These are phyloP conservation scores for Fraxinus xanthoxyloides DNA, from an alignment of 305 asterid species.

Conservation along the genomic window DNA sequence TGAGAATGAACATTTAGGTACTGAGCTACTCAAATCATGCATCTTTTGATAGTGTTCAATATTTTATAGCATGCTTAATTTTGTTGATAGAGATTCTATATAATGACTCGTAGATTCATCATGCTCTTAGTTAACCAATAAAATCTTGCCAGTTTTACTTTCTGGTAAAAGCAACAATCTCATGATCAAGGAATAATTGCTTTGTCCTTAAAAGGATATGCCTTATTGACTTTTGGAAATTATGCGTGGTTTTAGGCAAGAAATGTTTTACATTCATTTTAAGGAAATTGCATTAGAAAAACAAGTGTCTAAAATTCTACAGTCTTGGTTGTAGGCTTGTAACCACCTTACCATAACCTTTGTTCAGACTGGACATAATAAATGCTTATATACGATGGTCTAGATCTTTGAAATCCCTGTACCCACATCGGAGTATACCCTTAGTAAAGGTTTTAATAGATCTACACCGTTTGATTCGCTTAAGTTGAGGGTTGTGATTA, in stretches of 20 bases:
- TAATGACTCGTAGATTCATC: not conserved
- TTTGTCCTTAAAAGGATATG: not conserved
- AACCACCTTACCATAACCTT: not conserved
- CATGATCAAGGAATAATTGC: not conserved
- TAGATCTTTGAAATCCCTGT: not conserved
- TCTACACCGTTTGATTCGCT: not conserved
- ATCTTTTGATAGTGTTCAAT: not conserved
- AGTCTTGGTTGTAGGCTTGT: not conserved
- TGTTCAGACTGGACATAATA: not conserved
- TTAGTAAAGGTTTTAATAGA: not conserved
- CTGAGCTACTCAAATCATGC: constrained; percentile 2
- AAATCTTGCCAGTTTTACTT: not conserved
- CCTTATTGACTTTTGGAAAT: not conserved
- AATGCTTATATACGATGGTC: not conserved
- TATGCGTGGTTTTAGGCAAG: not conserved
- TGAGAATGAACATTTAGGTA: constrained; percentile 15
- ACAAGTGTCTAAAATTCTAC: not conserved
- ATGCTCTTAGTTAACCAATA: not conserved
- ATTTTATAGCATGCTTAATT: not conserved
- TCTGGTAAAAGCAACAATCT: not conserved
- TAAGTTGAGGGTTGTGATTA: too few species aligned
- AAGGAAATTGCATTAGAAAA: not conserved
- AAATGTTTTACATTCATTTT: not conserved
- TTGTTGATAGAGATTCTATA: not conserved
- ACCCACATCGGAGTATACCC: not conserved